These are phyloP conservation scores for Plasmopara viticola DNA, from an alignment of 352 stramenopile genomes.

Conservation along the genomic window DNA sequence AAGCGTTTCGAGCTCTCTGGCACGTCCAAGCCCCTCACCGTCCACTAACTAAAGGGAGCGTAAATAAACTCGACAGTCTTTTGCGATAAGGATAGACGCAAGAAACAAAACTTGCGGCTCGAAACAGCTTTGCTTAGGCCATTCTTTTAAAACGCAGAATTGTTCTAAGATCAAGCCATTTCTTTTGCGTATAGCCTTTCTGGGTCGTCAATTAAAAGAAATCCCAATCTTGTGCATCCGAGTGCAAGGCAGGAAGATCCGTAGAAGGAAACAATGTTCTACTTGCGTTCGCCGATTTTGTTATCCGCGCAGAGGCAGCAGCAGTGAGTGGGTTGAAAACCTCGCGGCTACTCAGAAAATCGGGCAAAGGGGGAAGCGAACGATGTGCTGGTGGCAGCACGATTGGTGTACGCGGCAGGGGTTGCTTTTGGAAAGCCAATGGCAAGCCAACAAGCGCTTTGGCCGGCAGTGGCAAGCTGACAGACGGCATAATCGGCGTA, in stretches of 20 bases:
- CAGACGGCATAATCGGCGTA: slow-evolving; percentile 22
- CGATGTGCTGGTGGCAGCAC: slow-evolving; percentile 45
- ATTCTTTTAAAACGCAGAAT: not conserved
- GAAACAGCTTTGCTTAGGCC: not conserved
- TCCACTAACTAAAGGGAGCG: slow-evolving; percentile 59
- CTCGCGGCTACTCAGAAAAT: slow-evolving; percentile 62
- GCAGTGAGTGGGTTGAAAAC: slow-evolving; percentile 41
- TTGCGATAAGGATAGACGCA: slow-evolving; percentile 33
- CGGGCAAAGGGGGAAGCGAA: slow-evolving; percentile 45
- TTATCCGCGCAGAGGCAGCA: slow-evolving; percentile 8
- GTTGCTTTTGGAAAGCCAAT: slow-evolving; percentile 15
- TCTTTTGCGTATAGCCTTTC: too few species aligned
- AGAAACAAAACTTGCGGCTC: not conserved
- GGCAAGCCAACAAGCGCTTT: slow-evolving; percentile 18
- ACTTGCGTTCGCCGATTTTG: slow-evolving; percentile 14
- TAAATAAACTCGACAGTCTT: slow-evolving; percentile 82
- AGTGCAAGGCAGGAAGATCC: slow-evolving; percentile 27
- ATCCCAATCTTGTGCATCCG: slow-evolving; percentile 36
- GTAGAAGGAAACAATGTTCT: slow-evolving; percentile 42
- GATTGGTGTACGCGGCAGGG: slow-evolving; percentile 40
- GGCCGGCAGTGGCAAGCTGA: slow-evolving; percentile 28
- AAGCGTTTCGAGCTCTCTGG: slow-evolving; percentile 71
- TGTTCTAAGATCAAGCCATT: not conserved
- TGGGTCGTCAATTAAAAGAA: slow-evolving; percentile 1
- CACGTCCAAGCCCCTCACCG: slow-evolving; percentile 68